Base-by-base conservation (phyloP, 305 asterid species). In the Stenogyne calaminthoides region DNA sequence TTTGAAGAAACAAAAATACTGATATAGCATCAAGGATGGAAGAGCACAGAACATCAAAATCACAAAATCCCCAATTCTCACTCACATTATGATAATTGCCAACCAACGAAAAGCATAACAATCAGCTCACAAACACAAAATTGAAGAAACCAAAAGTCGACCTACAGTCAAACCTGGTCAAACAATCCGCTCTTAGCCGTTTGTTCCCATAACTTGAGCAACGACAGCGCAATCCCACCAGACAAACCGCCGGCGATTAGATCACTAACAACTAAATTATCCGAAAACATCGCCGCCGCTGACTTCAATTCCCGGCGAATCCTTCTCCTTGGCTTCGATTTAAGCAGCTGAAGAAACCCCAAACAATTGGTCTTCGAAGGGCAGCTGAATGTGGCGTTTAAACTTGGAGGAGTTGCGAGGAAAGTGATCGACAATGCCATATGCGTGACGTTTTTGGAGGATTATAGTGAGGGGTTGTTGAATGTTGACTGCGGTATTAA, bases 141-240 rank as follows among this genome's bases (percentile, higher is more conserved):
- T 49, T 14, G 37, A 49, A 44, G 69, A 64, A 58, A 47, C 20
- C 61, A n/a, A 62, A 72, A 57, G 5, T 37, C 16, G 44, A 37
- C 5, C 42, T 9, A n/a, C 19, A 57, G 60, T 55, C 70, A 76
- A 47, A 86, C 90, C 90, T 84, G 88, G 69, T 84, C 91, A 81
- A 87, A 84, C 11, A 86, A 42, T 44, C 86, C 85, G 49, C 79
- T 79, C 70, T 64, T 79, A 49, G 89, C 89, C 18, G 91, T 87
- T 19, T 84, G 75, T 47, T 84, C 91, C 88, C 88, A 87, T 16
- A 84, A 5, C 40, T 77, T 80, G 57, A 84, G 83, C 87, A 86
- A 67, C 54, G 85, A 77, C 61, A 86, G 6, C 9, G 89, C 85
- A 60, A 86, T 58, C 25, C 77, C 87, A 20, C 83, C 80, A 1